These are phyloP conservation scores for Backusella psychrophila DNA, from an alignment of 192 early-diverging fungal species.

Conservation along the genomic window DNA sequence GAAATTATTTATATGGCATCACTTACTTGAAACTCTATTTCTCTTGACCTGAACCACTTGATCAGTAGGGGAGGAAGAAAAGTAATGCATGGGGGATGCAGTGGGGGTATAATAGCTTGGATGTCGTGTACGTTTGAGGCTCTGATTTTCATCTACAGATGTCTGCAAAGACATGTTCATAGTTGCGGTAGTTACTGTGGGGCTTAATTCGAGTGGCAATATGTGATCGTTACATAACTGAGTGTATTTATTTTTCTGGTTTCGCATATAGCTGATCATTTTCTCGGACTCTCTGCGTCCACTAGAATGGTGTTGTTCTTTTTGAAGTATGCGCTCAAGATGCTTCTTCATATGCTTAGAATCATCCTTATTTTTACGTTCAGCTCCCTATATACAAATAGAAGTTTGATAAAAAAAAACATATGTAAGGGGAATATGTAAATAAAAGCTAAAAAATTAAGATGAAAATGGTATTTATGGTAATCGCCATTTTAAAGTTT, in stretches of 20 bases:
- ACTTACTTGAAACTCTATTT: conserved; percentile 34
- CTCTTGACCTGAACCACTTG: conserved; percentile 7
- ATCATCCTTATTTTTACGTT: conserved; percentile 78
- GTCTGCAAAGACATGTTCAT: background rate
- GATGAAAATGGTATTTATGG: background rate
- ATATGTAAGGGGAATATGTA: conserved; percentile 5
- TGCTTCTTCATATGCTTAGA: conserved; percentile 63
- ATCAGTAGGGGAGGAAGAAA: background rate
- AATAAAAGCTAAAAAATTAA: conserved; percentile 4
- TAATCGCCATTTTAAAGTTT: background rate
- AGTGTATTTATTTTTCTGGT: background rate
- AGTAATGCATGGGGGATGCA: background rate
- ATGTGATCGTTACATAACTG: background rate
- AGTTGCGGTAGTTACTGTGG: background rate
- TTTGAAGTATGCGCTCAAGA: conserved; percentile 49
- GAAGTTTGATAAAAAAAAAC: background rate
- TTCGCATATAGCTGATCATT: background rate
- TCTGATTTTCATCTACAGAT: background rate
- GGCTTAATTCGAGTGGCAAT: background rate
- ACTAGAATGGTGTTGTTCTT: conserved; percentile 42
- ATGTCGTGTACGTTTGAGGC: background rate
- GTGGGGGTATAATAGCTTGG: background rate
- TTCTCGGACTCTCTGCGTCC: background rate
- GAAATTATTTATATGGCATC: background rate
- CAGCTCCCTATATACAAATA: conserved; percentile 51